These are phyloP conservation scores for Rhinocladiella mackenziei DNA, from an alignment of 2,329 filamentous ascomycete genomes.

Conservation along the genomic window DNA sequence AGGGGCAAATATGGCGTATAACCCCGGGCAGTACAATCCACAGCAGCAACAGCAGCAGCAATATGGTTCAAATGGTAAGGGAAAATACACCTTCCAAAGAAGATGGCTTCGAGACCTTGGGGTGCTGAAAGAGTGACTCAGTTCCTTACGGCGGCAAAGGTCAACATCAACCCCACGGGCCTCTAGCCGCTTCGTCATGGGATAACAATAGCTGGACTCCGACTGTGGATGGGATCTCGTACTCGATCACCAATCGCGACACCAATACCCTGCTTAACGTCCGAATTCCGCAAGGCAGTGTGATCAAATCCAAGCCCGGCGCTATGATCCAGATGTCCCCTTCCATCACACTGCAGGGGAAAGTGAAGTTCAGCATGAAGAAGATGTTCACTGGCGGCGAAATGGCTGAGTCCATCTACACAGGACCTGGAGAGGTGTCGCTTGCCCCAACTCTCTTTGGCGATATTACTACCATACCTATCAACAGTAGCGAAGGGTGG, in stretches of 20 bases:
- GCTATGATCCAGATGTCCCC: constrained; percentile 95
- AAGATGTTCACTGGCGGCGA: constrained; percentile 83
- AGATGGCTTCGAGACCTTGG: too few relatives aligned
- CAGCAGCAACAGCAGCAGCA: too few relatives aligned
- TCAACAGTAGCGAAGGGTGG: constrained; percentile 71
- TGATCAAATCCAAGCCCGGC: constrained; percentile 74
- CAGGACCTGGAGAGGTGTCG: constrained; percentile 84
- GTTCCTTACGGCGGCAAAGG: too few relatives aligned
- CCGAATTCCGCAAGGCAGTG: constrained; percentile 84
- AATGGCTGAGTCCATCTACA: constrained; percentile 72
- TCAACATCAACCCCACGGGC: too few relatives aligned
- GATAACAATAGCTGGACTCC: too few relatives aligned
- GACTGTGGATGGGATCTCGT: constrained; percentile 93
- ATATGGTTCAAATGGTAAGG: too few relatives aligned
- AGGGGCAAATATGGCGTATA: too few relatives aligned
- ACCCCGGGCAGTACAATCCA: too few relatives aligned
- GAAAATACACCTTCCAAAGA: too few relatives aligned
- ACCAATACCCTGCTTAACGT: constrained; percentile 85
- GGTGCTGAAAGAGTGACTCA: too few relatives aligned
- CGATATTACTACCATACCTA: constrained; percentile 75
- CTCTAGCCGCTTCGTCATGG: too few relatives aligned
- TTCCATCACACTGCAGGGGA: constrained; percentile 76
- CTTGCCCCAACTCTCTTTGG: constrained; percentile 76
- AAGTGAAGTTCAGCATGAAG: constrained; percentile 81
- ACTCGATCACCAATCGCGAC: constrained; percentile 86